These are phyloP conservation scores for Ustilago crameri DNA, from an alignment of 1,284 basidiomycete genomes.

Conservation along the genomic window DNA sequence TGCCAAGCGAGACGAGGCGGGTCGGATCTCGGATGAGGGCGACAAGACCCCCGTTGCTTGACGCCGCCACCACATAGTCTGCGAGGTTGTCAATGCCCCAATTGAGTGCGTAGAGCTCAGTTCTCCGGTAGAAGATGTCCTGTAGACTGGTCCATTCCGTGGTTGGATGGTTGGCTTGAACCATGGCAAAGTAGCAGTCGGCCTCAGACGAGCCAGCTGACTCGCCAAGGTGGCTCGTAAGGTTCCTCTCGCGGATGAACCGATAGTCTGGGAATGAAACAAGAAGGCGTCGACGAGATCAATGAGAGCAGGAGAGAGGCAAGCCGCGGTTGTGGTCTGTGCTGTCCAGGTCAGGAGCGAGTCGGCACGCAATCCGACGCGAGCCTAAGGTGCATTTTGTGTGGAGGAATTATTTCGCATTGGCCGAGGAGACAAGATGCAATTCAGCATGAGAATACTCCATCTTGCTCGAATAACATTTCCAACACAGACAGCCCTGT, in stretches of 20 bases:
- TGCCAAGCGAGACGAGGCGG: slow-evolving; percentile 81
- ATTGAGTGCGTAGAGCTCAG: slow-evolving; percentile 83
- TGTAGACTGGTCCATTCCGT: slow-evolving; percentile 62
- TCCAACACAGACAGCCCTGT: not conserved
- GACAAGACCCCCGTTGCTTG: slow-evolving; percentile 85
- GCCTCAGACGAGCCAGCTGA: not conserved
- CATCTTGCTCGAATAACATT: not conserved
- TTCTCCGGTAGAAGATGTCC: slow-evolving; percentile 72
- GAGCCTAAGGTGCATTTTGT: not conserved
- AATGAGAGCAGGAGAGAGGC: not conserved
- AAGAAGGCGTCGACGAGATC: not conserved
- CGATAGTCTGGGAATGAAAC: not conserved
- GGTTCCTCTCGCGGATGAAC: not conserved
- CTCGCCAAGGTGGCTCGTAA: not conserved
- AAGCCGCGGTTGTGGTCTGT: slow-evolving; percentile 16
- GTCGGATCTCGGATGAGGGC: slow-evolving; percentile 87
- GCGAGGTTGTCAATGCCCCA: slow-evolving; percentile 82
- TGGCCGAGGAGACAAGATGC: too few species aligned
- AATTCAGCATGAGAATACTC: too few species aligned
- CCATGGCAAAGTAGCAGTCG: slow-evolving; percentile 15
- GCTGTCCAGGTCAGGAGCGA: slow-evolving; percentile 4
- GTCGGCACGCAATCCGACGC: not conserved
- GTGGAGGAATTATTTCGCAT: not conserved
- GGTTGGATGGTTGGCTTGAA: slow-evolving; percentile 48
- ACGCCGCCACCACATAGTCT: slow-evolving; percentile 84